Conservation (phyloP, 2,329 filamentous ascomycete species). For the Cyphellophora europaea region DNA sequence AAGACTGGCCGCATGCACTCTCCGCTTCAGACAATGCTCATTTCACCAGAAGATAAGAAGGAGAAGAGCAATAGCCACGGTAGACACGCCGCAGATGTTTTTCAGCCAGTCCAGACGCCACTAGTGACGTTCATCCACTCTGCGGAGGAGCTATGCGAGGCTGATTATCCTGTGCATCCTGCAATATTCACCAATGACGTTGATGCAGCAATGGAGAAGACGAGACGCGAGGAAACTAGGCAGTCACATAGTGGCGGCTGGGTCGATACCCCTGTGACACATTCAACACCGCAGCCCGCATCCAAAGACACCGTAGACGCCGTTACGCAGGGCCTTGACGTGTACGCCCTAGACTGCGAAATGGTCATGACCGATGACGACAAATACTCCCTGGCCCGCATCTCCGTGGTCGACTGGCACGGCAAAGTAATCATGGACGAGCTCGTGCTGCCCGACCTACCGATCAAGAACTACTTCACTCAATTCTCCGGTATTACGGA, state of each 20-base stretch:
- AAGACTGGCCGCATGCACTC: constrained; percentile 75
- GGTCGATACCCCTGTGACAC: constrained; percentile 70
- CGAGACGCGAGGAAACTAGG: constrained; percentile 41
- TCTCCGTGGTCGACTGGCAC: constrained; percentile 79
- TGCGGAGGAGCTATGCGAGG: constrained; percentile 65
- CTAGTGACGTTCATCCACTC: constrained; percentile 71
- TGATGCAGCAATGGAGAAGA: constrained; percentile 45
- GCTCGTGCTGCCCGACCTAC: constrained; percentile 78
- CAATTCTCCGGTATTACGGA: constrained; percentile 86
- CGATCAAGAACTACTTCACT: constrained; percentile 90
- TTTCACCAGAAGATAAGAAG: constrained; percentile 61
- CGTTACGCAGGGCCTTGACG: constrained; percentile 67
- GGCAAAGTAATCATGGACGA: constrained; percentile 76
- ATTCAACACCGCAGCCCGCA: constrained; percentile 32
- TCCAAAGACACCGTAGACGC: constrained; percentile 2
- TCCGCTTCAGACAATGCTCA: constrained; percentile 75
- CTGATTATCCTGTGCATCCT: constrained; percentile 78
- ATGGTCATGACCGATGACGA: constrained; percentile 86
- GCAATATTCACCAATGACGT: constrained; percentile 53
- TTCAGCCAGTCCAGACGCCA: constrained; percentile 67
- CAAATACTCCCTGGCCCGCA: constrained; percentile 74
- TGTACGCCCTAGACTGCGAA: constrained; percentile 86
- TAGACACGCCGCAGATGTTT: constrained; percentile 55
- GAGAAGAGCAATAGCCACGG: constrained; percentile 51
- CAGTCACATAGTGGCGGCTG: constrained; percentile 56